phyloP scores from a whole-genome alignment of 2,329 filamentous ascomycete genomes.

The Trichoderma hamatum region DNA sequence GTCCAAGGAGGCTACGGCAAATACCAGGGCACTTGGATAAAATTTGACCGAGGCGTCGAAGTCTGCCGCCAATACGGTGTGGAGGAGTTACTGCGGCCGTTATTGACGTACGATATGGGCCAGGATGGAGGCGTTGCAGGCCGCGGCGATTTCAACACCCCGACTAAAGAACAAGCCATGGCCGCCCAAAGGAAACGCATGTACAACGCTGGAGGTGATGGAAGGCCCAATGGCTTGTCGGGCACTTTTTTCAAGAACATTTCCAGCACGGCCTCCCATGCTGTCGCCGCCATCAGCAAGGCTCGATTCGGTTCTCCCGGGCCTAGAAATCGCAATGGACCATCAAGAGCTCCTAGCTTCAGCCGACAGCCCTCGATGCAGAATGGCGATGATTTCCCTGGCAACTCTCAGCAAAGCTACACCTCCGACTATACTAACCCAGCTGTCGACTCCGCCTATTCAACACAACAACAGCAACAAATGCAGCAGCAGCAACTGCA shows the following conservation, averaged over 20 bases:
- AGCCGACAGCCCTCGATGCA: conserved; percentile 73
- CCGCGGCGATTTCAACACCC: conserved; percentile 81
- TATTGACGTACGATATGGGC: conserved; percentile 80
- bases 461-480: conserved; percentile 51
- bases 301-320: conserved; percentile 88
- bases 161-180: conserved; percentile 98
- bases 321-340: conserved; percentile 66
- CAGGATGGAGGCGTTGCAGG: conserved; percentile 73
- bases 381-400: conserved; percentile 67
- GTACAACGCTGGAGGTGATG: conserved; percentile 73
- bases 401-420: conserved; percentile 83
- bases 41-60: conserved; percentile 86
- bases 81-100: conserved; percentile 72
- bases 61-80: conserved; percentile 83
- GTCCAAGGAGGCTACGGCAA: conserved; percentile 98
- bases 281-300: conserved; percentile 95
- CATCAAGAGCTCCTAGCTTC: conserved; percentile 68
- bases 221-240: conserved; percentile 65
- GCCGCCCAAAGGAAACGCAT: conserved; percentile 90
- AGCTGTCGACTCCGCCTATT: conserved; percentile 67
- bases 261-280: conserved; percentile 87
- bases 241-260: conserved; percentile 98
- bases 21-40: conserved; percentile 99
- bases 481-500: neutral
- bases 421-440: conserved; percentile 71